Percentiles rank a stretch among this genome's conserved stretches.
phyloP scores from a whole-genome alignment of 352 stramenopile genomes.

The Phytopythium chamaehyphon region DNA sequence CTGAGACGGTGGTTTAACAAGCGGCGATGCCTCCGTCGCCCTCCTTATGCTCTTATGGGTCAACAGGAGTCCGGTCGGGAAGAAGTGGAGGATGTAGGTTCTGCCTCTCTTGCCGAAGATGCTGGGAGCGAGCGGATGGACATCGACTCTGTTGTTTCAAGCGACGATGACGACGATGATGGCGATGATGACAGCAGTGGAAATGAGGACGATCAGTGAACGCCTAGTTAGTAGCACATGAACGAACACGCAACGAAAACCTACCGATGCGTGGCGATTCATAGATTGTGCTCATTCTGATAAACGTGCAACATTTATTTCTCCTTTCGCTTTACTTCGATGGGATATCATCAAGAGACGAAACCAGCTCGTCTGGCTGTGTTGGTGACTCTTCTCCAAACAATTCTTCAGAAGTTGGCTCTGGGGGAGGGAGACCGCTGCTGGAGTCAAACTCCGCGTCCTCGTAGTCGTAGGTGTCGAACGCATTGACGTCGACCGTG shows the following conservation, averaged over 20 bases:
- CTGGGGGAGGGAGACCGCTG: conserved; percentile 14
- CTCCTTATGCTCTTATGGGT: conserved; percentile 82
- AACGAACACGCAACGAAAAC: no score
- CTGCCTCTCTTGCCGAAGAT: conserved; percentile 26
- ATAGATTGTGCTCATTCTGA: no score
- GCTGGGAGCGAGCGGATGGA: conserved; percentile 29
- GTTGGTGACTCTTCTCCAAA: background rate
- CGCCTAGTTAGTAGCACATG: background rate
- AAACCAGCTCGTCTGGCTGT: background rate
- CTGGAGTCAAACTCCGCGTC: conserved; percentile 10
- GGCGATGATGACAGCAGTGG: conserved; percentile 28
- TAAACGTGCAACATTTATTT: no score
- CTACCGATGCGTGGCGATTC: no score
- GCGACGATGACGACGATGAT: conserved; percentile 24
- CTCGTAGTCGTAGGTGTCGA: conserved; percentile 17
- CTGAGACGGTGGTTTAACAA: conserved; percentile 86
- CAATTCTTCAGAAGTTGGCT: conserved; percentile 9
- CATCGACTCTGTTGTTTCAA: conserved; percentile 2
- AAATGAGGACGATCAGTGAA: conserved; percentile 18
- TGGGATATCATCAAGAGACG: no score
- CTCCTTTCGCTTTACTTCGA: no score
- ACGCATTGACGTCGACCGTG: conserved; percentile 18
- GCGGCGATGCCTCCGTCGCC: conserved; percentile 71
- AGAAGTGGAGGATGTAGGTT: conserved; percentile 17
- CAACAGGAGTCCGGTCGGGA: conserved; percentile 59